A percentile compares a stretch with the other conserved stretches of the same genome.
Conservation (phyloP, 345 rosid species). For the Rhizophora mangle region DNA sequence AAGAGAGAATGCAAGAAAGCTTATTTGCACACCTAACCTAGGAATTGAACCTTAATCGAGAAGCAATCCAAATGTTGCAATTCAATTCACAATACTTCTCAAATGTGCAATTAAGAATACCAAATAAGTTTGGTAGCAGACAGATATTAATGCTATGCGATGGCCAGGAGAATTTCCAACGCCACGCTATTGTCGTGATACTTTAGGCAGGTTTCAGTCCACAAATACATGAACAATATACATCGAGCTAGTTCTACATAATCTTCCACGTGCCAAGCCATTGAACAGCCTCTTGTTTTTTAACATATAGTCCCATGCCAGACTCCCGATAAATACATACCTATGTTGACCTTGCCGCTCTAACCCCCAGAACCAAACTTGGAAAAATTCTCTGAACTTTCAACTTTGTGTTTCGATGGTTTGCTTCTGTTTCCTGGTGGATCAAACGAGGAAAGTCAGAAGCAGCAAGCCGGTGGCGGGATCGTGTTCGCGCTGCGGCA, state of each 20-base stretch:
- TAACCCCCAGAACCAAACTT: too few relatives aligned
- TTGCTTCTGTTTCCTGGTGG: constrained; percentile 71
- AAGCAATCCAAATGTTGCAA: too few relatives aligned
- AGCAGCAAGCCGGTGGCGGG: constrained; percentile 73
- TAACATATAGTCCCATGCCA: background rate
- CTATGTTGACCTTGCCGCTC: background rate
- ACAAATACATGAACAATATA: constrained; percentile 2
- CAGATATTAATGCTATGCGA: too few relatives aligned
- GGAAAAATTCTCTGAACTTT: background rate
- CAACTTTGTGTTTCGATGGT: constrained; percentile 41
- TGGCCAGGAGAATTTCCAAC: background rate
- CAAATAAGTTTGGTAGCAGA: too few relatives aligned
- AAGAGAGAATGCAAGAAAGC: too few relatives aligned
- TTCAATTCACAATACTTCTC: too few relatives aligned
- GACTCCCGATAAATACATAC: too few relatives aligned
- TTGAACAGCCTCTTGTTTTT: background rate
- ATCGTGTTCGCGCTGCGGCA: constrained; percentile 53
- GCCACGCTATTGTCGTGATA: constrained; percentile 1
- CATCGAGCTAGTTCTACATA: background rate
- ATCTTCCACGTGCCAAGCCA: constrained; percentile 4
- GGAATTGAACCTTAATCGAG: too few relatives aligned
- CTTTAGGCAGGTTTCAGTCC: constrained; percentile 5
- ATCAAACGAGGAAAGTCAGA: constrained; percentile 49
- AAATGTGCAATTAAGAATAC: too few relatives aligned
- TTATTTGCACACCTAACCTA: too few relatives aligned